Conservation (phyloP, 495 filamentous ascomycete species). For the Trichodelitschia bisporula region DNA sequence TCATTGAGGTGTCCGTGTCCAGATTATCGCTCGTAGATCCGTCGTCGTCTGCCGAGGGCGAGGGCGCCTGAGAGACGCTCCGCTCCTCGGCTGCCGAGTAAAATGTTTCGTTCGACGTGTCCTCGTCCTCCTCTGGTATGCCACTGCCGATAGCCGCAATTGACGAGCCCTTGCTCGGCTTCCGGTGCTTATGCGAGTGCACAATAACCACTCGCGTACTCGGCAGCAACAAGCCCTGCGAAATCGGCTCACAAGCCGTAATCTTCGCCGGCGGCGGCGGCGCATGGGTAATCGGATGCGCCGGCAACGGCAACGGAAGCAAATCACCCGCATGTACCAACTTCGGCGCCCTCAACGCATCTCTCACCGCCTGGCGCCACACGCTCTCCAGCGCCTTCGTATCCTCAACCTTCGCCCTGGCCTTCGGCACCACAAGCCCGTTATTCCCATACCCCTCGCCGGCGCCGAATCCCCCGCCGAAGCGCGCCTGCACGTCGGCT, state of each 20-base stretch:
- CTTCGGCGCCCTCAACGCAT: constrained; percentile 40
- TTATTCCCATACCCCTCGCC: too few relatives aligned
- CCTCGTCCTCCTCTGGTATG: constrained; percentile 44
- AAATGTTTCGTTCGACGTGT: constrained; percentile 70
- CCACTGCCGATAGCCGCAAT: constrained; percentile 26
- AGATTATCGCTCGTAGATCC: neutral
- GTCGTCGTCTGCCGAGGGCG: constrained; percentile 18
- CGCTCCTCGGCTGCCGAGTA: constrained; percentile 68
- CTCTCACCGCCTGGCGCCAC: constrained; percentile 52
- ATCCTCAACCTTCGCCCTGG: too few relatives aligned
- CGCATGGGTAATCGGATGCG: constrained; percentile 77
- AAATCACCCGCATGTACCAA: constrained; percentile 68
- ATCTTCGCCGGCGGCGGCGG: constrained; percentile 48
- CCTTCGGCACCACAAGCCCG: too few relatives aligned
- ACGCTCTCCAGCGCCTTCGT: too few relatives aligned
- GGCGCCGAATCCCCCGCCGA: constrained; percentile 31
- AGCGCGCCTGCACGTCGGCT: constrained; percentile 35
- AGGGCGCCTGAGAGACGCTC: constrained; percentile 25
- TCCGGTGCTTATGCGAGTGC: constrained; percentile 20
- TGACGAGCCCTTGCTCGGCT: constrained; percentile 13
- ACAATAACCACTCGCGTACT: constrained; percentile 44
- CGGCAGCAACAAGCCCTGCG: constrained; percentile 56
- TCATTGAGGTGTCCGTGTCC: neutral
- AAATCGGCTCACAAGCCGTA: constrained; percentile 45
- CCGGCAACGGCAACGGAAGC: constrained; percentile 54